Base-by-base conservation (phyloP, 257 asterid species). In the Nicotiana noctiflora region DNA sequence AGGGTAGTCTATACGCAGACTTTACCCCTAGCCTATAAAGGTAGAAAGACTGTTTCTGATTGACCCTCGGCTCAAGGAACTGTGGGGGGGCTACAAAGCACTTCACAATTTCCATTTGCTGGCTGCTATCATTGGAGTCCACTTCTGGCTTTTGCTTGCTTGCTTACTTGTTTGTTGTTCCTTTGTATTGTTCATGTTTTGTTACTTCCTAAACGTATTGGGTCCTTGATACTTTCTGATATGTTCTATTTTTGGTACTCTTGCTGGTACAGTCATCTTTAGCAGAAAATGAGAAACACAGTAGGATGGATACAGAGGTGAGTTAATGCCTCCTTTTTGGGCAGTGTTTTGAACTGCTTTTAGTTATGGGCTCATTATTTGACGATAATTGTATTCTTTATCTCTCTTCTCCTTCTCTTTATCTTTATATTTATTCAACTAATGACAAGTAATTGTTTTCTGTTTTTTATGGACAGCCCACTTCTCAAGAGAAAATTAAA, bases 301-400 rank as follows among this genome's bases (percentile, higher is more conserved):
- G 53, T 53, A 79, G 89, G 86, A 60, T 85, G 72, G 91, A 83
- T 60, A 83, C 86, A 84, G 92, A 88, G 90, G 95, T 91, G 82
- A 63, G 77, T 53, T 66, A 84, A 59, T 32, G 76, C 49, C 61
- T 62, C 77, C 77, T 79, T 67, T 82, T 15, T 75, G 60, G 29
- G 59, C 63, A 82, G 60, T 25, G 46, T 60, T 53, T 59, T 37
- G 80, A 57, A 21, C 65, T 46, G 40, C 17, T 70, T 31, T 76
- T 46, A n/a, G 55, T 80, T 14, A 68, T 19, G 64, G 12, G 32
- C 64, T 80, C 60, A 37, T 53, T 7, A 53, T 77, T 51, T 49
- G 57, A 53, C 65, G 62, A 56, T 19, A 63, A 11, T 56, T 80
- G 65, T 56, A 46, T 13, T 44, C 9, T 2, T 25, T 56, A 6